These are phyloP conservation scores for Mycosphaerella arachidis DNA, from an alignment of 2,329 filamentous ascomycete species.

Conservation along the genomic window DNA sequence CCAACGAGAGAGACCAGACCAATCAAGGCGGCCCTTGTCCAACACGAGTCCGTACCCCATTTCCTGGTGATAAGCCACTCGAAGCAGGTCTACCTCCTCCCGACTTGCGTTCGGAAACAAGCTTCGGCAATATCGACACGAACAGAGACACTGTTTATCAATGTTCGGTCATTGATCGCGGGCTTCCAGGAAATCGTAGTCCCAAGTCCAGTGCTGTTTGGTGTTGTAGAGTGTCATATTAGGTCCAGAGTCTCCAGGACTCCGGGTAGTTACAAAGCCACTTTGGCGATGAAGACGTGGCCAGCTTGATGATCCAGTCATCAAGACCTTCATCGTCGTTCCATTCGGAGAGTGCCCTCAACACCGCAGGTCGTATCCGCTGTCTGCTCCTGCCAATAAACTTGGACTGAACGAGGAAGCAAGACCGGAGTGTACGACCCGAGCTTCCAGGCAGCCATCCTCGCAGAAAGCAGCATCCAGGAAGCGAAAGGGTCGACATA, in stretches of 20 bases:
- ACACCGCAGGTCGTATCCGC: constrained; percentile 21
- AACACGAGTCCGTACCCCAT: neutral
- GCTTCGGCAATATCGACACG: constrained; percentile 6
- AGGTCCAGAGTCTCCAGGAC: neutral
- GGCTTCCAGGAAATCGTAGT: neutral
- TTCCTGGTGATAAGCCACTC: constrained; percentile 19
- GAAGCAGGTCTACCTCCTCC: constrained; percentile 34
- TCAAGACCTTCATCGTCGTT: constrained; percentile 15
- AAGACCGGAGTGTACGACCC: constrained; percentile 21
- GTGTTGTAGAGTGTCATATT: constrained; percentile 21
- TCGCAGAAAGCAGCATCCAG: constrained; percentile 10
- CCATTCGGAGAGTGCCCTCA: constrained; percentile 16
- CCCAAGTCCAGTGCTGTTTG: constrained; percentile 4
- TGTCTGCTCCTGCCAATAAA: constrained; percentile 10
- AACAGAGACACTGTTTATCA: neutral
- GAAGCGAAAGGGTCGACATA: constrained; percentile 11
- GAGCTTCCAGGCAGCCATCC: constrained; percentile 20
- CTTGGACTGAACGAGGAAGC: neutral
- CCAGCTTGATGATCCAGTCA: constrained; percentile 11
- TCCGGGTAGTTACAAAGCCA: neutral
- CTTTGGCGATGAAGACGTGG: constrained; percentile 9
- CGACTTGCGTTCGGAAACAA: constrained; percentile 33
- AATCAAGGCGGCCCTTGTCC: constrained; percentile 20
- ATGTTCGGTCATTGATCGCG: neutral
- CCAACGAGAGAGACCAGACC: constrained; percentile 7